A percentile compares a stretch with the other conserved stretches of the same genome.
Evolutionary conservation across 164 flowering plant species (phyloP).

Genomic region (Tinospora cordifolia): DNA sequence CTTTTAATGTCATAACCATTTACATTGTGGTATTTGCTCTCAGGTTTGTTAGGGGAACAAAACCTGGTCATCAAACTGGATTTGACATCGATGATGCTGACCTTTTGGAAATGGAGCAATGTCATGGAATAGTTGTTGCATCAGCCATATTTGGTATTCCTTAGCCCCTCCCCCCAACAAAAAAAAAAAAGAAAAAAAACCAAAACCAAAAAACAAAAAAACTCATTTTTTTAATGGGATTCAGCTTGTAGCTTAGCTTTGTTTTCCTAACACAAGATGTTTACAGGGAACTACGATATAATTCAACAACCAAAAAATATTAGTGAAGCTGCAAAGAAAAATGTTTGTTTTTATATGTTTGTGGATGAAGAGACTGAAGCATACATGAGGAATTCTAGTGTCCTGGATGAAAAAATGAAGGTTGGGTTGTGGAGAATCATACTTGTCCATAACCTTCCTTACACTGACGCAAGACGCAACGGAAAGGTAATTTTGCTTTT

Average conservation of each 20-base stretch:
- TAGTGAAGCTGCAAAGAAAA: slow-evolving; percentile 50
- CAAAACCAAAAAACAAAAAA: no score
- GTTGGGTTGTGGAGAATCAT: slow-evolving; percentile 85
- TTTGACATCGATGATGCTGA: slow-evolving; percentile 81
- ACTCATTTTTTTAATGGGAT: not conserved
- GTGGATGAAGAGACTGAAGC: slow-evolving; percentile 88
- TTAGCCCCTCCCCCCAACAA: no score
- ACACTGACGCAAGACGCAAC: slow-evolving; percentile 76
- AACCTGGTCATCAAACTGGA: slow-evolving; percentile 80
- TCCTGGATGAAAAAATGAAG: slow-evolving; percentile 34
- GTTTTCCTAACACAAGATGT: slow-evolving; percentile 8
- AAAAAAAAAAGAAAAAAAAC: no score
- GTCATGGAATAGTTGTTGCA: slow-evolving; percentile 82
- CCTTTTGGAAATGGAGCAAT: slow-evolving; percentile 79
- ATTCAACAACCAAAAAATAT: slow-evolving; percentile 76
- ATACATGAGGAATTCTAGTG: slow-evolving; percentile 56
- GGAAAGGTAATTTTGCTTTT: slow-evolving; percentile 61
- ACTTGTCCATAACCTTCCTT: slow-evolving; percentile 75
- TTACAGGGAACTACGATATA: slow-evolving; percentile 74
- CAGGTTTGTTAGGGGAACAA: slow-evolving; percentile 78
- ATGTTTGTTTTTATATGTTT: slow-evolving; percentile 77
- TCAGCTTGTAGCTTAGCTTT: slow-evolving; percentile 6
- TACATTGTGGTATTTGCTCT: not conserved
- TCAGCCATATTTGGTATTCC: slow-evolving; percentile 76
- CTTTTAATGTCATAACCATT: not conserved